Evolutionary conservation across 192 early-diverging fungal species (phyloP).

Genomic region (Coemansia sp.): DNA sequence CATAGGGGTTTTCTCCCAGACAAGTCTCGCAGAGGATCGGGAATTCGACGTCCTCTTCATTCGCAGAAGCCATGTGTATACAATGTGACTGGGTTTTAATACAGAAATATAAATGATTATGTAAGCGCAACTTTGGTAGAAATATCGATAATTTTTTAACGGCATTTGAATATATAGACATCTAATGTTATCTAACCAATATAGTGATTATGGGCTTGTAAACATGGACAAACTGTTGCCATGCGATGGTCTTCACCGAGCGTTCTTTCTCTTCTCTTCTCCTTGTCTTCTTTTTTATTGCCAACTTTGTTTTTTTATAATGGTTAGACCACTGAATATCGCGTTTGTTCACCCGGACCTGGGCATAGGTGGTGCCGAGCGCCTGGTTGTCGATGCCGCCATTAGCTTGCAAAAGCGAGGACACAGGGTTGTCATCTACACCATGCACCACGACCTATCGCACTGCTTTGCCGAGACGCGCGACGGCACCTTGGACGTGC

Average conservation of each 20-base stretch:
- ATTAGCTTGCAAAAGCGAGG: slow-evolving; percentile 77
- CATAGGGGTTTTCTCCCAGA: slow-evolving; percentile 96
- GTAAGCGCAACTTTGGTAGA: background rate
- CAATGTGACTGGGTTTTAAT: background rate
- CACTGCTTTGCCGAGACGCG: slow-evolving; percentile 94
- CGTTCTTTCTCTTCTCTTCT: background rate
- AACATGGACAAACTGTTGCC: background rate
- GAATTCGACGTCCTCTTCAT: slow-evolving; percentile 58
- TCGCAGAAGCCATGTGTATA: background rate
- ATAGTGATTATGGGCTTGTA: background rate
- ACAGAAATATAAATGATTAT: background rate
- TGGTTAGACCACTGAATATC: slow-evolving; percentile 54
- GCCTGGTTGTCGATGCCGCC: slow-evolving; percentile 92
- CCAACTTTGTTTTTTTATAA: background rate
- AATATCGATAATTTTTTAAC: background rate
- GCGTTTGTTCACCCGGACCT: slow-evolving; percentile 94
- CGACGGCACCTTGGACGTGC: slow-evolving; percentile 81
- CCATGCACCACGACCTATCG: slow-evolving; percentile 83
- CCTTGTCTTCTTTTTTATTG: background rate
- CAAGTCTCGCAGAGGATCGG: slow-evolving; percentile 97
- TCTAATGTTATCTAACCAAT: background rate
- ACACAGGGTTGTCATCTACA: slow-evolving; percentile 81
- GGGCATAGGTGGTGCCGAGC: slow-evolving; percentile 95
- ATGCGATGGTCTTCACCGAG: background rate
- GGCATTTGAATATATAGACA: background rate